Base-by-base conservation (phyloP, 176 grass and related monocot species). In the Cocos nucifera region DNA sequence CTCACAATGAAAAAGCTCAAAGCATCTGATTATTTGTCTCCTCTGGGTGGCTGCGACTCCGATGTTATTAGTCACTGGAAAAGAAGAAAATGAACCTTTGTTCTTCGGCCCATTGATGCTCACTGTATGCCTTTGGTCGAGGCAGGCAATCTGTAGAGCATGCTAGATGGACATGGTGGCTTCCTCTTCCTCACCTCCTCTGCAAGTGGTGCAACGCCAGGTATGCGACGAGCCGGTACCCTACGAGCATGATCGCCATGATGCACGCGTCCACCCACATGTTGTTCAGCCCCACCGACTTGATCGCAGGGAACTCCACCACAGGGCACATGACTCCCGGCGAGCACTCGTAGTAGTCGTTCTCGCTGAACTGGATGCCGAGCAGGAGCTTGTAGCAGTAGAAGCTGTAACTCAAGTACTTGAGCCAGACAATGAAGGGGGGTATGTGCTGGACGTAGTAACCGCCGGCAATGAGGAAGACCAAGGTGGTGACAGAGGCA, bases 381-480 rank as follows among this genome's bases (percentile, higher is more conserved):
- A 98, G 24, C 21, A 98, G 83, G 44, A 98, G 79, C 4, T 89
- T 81, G 71, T 98, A 98, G 79, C 88, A 98, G 79, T 98, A 98
- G 74, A 98, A 98, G 80, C 94, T 98, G 70, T 98, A 98, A 75
- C 89, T 98, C 58, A 98, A 74, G 69, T 86, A 98, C 61, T 74
- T 73, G 64, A 98, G 85, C 94, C 94, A 98, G 4, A 70, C 73
- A 4, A 98, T 74, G 64, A 98, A 98, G 0, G 75, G 81, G 17
- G 94, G 88, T 78, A 98, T 98, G 51, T 98, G 88, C 64, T 98
- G 88, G 18, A 98, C 94, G 70, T 98, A 98, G 73, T 98, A 98
- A 1, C 94, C 94, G 19, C 88, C 94, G 10, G 94, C 94, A 44
- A 98, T 98, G 70, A 98, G 94, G 71, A 98, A 98, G 61, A 80